Conservation (phyloP, 176 grass and related monocot genomes). For the Eleusine indica region DNA sequence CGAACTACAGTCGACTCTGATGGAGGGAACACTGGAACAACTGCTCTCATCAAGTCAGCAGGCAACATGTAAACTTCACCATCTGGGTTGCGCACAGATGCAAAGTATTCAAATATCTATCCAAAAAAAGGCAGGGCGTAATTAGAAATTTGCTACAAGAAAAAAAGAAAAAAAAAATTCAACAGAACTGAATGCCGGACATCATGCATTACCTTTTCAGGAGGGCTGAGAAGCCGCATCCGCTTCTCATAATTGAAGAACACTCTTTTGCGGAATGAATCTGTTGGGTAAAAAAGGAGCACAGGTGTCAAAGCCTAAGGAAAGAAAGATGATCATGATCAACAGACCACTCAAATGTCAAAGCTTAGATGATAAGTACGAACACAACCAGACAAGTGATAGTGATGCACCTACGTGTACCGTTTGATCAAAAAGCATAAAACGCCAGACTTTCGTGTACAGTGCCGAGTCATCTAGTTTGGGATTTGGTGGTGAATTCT, state of each 20-base stretch:
- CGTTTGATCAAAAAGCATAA: constrained; percentile 4
- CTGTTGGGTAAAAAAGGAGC: constrained; percentile 31
- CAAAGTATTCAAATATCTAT: constrained; percentile 94
- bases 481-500: not conserved
- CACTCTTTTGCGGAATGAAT: constrained; percentile 79
- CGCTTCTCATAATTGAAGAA: constrained; percentile 99
- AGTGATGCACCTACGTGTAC: not conserved
- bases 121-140: not conserved
- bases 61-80: constrained; percentile 86
- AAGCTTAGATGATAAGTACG: not conserved
- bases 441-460: not conserved
- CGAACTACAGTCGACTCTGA: constrained; percentile 76
- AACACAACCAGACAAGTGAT: not conserved
- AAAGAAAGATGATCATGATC: not conserved
- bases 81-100: constrained; percentile 62
- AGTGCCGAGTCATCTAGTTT: not conserved
- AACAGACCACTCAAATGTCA: not conserved
- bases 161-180: not conserved
- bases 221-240: constrained; percentile 76
- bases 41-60: constrained; percentile 78
- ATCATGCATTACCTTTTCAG: constrained; percentile 76
- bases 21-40: constrained; percentile 95
- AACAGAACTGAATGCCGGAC: not conserved
- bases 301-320: not conserved
- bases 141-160: not conserved